Evolutionary conservation across 2,329 filamentous ascomycete species (phyloP), one percentile per base, ranked within the genome.

Genomic region (Periconia sp.): DNA sequence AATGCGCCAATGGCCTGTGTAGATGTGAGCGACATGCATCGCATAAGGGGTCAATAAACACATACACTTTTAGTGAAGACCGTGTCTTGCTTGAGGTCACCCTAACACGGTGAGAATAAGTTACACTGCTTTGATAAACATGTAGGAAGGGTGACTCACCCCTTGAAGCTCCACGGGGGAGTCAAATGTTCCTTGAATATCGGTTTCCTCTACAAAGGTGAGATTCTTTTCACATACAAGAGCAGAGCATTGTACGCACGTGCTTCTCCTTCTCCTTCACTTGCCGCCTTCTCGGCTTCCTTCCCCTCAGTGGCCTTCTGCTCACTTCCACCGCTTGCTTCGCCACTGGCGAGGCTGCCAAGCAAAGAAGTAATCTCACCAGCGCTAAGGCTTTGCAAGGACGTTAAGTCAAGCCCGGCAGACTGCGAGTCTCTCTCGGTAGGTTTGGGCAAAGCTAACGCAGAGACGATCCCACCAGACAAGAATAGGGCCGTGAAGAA

Each of bases 61-160:
- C 42, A 29, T 44, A 52, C 52, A 38, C 49, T 55, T n/a, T 45
- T 46, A 5, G 56, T 57, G 42, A 54, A 59, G 8, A 52, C 30
- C n/a, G 54, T 43, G 28, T 59, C 56, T 43, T 59, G 56, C 21
- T 59, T 59, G 34, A 59, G 36, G 11, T 57, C 56, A 12, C 53
- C 54, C 48, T 50, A 16, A 11, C 16, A 11, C 11, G 34, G 40
- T 29, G 36, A 17, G 28, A 22, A 6, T 1, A 26, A 18, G 18
- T 11, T 31, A 17, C 10, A 33, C 13, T 22, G 18, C n/a, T n/a
- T 3, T n/a, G 21, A 36, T 5, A 17, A 25, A 15, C 22, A 37
- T 7, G 30, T 13, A 3, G 16, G 3, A 13, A 3, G 16, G 3
- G 17, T 8, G 25, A 38, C 41, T 32, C 23, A 44, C 41, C 23